Evolutionary conservation across 345 rosid genomes (phyloP).

Genomic region (Corchorus olitorius): DNA sequence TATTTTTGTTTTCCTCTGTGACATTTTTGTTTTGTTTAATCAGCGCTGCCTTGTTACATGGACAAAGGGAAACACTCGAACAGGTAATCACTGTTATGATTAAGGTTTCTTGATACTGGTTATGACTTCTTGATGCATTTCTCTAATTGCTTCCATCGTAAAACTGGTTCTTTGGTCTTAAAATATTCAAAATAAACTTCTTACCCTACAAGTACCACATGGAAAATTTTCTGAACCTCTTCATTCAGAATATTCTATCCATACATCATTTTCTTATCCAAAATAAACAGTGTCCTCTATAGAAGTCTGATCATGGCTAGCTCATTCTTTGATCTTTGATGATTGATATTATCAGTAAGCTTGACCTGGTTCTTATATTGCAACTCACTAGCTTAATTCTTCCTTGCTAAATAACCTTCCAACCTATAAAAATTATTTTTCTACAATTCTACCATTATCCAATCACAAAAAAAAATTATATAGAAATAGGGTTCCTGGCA

Average conservation of each 20-base stretch:
- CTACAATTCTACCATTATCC: too few relatives aligned
- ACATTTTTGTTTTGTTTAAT: constrained; percentile 28
- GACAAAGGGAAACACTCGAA: constrained; percentile 81
- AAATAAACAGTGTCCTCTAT: not conserved
- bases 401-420: not conserved
- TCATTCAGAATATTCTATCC: not conserved
- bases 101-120: not conserved
- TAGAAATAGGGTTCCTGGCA: too few relatives aligned
- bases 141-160: not conserved
- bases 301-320: not conserved
- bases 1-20: constrained; percentile 12
- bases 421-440: not conserved
- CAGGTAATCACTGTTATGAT: constrained; percentile 49
- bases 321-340: not conserved
- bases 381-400: not conserved
- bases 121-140: not conserved
- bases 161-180: not conserved
- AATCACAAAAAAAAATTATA: too few relatives aligned
- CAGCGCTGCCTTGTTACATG: constrained; percentile 90
- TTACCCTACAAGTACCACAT: not conserved
- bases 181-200: not conserved
- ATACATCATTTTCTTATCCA: not conserved
- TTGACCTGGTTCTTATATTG: not conserved
- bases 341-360: not conserved
- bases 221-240: not conserved